These are phyloP conservation scores for Sporisorium exsertum DNA, from an alignment of 1,284 basidiomycete species.

Conservation along the genomic window DNA sequence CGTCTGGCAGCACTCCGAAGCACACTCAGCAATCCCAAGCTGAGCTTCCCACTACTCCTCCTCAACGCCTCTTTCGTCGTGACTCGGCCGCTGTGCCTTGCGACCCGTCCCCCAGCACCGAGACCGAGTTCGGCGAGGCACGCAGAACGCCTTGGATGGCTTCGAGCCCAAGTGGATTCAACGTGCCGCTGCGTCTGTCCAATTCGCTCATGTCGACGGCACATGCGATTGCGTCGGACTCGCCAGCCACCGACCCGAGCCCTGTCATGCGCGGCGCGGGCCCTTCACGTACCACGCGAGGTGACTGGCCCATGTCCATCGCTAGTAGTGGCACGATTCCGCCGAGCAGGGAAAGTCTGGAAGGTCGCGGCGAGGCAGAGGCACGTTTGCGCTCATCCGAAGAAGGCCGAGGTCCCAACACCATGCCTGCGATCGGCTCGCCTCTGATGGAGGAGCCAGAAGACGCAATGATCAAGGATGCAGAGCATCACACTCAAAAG, in stretches of 20 bases:
- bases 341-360: constrained; percentile 19
- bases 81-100: constrained; percentile 30
- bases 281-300: constrained; percentile 21
- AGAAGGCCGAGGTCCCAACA: constrained; percentile 10
- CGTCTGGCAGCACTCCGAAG: constrained; percentile 2
- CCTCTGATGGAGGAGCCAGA: constrained; percentile 33
- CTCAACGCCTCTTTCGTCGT: constrained; percentile 28
- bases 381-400: constrained; percentile 17
- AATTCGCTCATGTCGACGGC: constrained; percentile 42
- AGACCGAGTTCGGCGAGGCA: constrained; percentile 44
- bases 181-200: constrained; percentile 38
- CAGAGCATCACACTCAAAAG: background rate
- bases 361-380: constrained; percentile 20
- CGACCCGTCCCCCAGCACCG: constrained; percentile 41
- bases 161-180: constrained; percentile 40
- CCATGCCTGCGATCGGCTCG: constrained; percentile 17
- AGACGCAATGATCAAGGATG: constrained; percentile 18
- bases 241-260: constrained; percentile 15
- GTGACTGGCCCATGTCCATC: constrained; percentile 48
- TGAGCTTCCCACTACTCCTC: constrained; percentile 24
- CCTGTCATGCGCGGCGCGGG: constrained; percentile 12
- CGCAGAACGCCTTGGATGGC: constrained; percentile 36
- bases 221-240: constrained; percentile 17
- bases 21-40: background rate
- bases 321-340: constrained; percentile 30